phyloP scores from a whole-genome alignment of 352 stramenopile genomes.

The Phytophthora nicotianae region DNA sequence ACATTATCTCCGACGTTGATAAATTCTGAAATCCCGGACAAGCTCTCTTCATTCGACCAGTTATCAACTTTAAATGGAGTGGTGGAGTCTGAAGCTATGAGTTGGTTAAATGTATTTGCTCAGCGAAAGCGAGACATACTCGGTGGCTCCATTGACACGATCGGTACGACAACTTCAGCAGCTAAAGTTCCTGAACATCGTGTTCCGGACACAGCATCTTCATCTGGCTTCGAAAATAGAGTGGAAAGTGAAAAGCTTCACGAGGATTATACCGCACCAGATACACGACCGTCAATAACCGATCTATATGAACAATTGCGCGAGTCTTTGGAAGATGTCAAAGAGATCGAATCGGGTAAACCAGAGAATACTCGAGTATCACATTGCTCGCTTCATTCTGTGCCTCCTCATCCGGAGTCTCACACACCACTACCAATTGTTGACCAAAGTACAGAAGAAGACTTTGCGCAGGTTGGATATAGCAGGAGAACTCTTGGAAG shows the following conservation, averaged over 20 bases:
- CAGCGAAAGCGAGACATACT: slow-evolving; percentile 76
- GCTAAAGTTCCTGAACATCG: not conserved
- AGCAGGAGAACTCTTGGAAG: slow-evolving; percentile 13
- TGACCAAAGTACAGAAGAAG: slow-evolving; percentile 13
- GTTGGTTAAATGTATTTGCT: slow-evolving; percentile 66
- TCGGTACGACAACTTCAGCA: slow-evolving; percentile 7
- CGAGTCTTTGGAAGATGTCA: slow-evolving; percentile 29
- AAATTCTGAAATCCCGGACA: slow-evolving; percentile 4
- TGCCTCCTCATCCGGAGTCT: slow-evolving; percentile 1
- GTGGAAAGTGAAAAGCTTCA: slow-evolving; percentile 5
- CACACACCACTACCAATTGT: slow-evolving; percentile 18
- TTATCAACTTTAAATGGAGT: not conserved
- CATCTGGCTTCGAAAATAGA: not conserved
- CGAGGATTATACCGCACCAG: slow-evolving; percentile 7
- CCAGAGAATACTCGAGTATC: slow-evolving; percentile 5
- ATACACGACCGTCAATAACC: slow-evolving; percentile 3
- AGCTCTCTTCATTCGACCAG: slow-evolving; percentile 3
- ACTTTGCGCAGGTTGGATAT: slow-evolving; percentile 7
- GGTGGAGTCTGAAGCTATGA: slow-evolving; percentile 50
- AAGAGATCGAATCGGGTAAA: slow-evolving; percentile 17
- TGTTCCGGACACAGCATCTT: not conserved
- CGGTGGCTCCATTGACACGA: slow-evolving; percentile 34
- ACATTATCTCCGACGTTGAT: not conserved
- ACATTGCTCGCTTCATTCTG: slow-evolving; percentile 16
- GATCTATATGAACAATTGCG: slow-evolving; percentile 38